Evolutionary conservation across 2,329 filamentous ascomycete species (phyloP).

Genomic region (Nemania diffusa): DNA sequence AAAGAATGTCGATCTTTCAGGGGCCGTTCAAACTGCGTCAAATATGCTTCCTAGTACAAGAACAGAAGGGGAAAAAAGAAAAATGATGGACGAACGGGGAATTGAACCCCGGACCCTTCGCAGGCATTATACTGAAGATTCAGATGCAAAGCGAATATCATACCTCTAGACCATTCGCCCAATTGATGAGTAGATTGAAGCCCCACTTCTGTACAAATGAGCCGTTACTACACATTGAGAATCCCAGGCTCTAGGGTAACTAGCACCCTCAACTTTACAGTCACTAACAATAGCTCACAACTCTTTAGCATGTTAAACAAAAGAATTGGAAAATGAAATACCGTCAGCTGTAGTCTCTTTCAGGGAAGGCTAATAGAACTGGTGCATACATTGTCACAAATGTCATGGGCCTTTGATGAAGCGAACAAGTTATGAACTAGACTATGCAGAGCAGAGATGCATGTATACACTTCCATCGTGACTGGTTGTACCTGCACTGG

Average conservation of each 20-base stretch:
- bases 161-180: conserved; percentile 39
- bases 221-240: neutral
- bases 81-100: conserved; percentile 37
- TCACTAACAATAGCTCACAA: neutral
- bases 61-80: neutral
- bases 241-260: no score
- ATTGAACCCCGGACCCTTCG: conserved; percentile 41
- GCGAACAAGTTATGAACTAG: neutral
- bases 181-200: neutral
- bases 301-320: neutral
- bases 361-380: neutral
- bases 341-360: neutral
- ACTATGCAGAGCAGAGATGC: neutral
- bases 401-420: neutral
- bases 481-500: no score
- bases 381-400: neutral
- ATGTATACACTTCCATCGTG: no score
- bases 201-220: neutral
- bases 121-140: conserved; percentile 14
- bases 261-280: no score
- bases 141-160: conserved; percentile 38
- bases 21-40: no score
- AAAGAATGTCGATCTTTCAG: no score
- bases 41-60: no score
- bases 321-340: neutral